These are phyloP conservation scores for Plasmodium gallinaceum DNA, from an alignment of 169 alveolate species.

Conservation along the genomic window DNA sequence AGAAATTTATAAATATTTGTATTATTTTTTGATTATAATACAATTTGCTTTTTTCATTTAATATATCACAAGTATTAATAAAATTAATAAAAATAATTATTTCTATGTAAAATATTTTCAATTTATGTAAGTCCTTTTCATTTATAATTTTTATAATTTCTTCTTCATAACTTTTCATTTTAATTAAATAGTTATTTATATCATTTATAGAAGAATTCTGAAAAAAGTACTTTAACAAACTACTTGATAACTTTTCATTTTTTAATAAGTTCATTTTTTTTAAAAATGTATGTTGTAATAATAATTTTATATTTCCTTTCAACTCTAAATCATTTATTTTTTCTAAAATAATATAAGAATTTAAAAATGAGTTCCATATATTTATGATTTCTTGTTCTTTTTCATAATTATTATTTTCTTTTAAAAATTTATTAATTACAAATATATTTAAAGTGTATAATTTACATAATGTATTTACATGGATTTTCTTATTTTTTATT, in stretches of 20 bases:
- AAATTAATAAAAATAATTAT: slow-evolving; percentile 56
- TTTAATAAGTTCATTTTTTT: slow-evolving; percentile 42
- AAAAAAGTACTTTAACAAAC: slow-evolving; percentile 28
- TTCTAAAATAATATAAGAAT: slow-evolving; percentile 33
- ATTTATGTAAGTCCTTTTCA: slow-evolving; percentile 18
- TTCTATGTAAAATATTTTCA: slow-evolving; percentile 63
- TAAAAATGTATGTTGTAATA: slow-evolving; percentile 24
- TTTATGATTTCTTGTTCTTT: not conserved
- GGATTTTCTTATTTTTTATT: not conserved
- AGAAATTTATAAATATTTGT: slow-evolving; percentile 25
- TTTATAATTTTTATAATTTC: slow-evolving; percentile 2
- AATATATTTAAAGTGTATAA: slow-evolving; percentile 39
- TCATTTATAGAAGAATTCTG: slow-evolving; percentile 42
- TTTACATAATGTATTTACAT: slow-evolving; percentile 4
- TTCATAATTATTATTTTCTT: slow-evolving; percentile 1
- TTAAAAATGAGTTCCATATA: slow-evolving; percentile 52
- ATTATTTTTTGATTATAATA: slow-evolving; percentile 25
- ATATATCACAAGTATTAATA: slow-evolving; percentile 33
- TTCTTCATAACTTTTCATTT: slow-evolving; percentile 45
- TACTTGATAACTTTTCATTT: slow-evolving; percentile 57
- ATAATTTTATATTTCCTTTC: slow-evolving; percentile 14
- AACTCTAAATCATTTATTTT: slow-evolving; percentile 26
- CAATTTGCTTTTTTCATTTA: slow-evolving; percentile 3
- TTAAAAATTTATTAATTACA: slow-evolving; percentile 47
- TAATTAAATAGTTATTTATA: slow-evolving; percentile 31